Conservation (phyloP, 2,329 filamentous ascomycete species). For the Bimuria novae-zelandiae region DNA sequence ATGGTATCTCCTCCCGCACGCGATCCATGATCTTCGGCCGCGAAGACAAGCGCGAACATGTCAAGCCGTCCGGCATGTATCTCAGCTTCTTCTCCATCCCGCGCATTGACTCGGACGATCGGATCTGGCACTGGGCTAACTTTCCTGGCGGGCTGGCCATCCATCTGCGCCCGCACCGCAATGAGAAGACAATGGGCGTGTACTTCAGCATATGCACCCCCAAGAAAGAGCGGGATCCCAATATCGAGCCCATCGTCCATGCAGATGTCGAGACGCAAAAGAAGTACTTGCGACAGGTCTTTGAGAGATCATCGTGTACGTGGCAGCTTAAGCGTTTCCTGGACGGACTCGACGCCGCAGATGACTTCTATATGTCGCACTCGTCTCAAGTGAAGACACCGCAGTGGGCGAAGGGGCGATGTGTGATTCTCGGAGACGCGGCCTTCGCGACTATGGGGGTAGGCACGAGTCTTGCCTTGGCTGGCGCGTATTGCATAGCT, state of each 20-base stretch:
- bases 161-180: slow-evolving; percentile 33
- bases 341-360: slow-evolving; percentile 39
- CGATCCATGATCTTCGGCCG: slow-evolving; percentile 32
- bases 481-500: slow-evolving; percentile 46
- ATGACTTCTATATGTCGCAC: slow-evolving; percentile 51
- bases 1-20: slow-evolving; percentile 32
- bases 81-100: slow-evolving; percentile 40
- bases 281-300: slow-evolving; percentile 37
- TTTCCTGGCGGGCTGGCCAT: slow-evolving; percentile 27
- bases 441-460: slow-evolving; percentile 41
- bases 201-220: slow-evolving; percentile 32
- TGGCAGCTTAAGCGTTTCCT: slow-evolving; percentile 44
- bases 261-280: slow-evolving; percentile 50
- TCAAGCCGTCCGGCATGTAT: slow-evolving; percentile 31
- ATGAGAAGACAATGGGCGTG: slow-evolving; percentile 27
- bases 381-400: slow-evolving; percentile 36
- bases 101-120: slow-evolving; percentile 21
- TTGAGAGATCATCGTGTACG: slow-evolving; percentile 30
- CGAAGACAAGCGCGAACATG: slow-evolving; percentile 19
- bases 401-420: slow-evolving; percentile 34
- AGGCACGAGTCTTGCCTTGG: slow-evolving; percentile 42
- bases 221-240: slow-evolving; percentile 13
- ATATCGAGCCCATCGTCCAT: slow-evolving; percentile 21
- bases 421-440: slow-evolving; percentile 41
- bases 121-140: slow-evolving; percentile 32